Base-by-base conservation (phyloP, 208 protist species). In the Wallacemonas sp. region DNA sequence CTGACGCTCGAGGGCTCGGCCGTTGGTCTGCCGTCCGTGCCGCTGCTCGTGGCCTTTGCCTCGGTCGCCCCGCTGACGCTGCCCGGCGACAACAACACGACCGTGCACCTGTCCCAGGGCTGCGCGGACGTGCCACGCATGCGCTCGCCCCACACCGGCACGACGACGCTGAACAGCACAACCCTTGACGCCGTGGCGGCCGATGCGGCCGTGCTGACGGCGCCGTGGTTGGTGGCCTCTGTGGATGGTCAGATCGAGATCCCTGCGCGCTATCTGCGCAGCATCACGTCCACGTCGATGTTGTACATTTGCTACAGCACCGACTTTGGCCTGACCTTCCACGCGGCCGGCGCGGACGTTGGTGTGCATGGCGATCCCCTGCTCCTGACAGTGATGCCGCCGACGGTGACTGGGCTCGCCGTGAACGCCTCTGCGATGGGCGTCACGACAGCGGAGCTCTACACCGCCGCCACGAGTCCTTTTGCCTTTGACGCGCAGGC, bases 271-370 rank as follows among this genome's bases (percentile, higher is more conserved):
- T 79, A 79, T 61, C 55, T 83, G 29, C 46, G 31, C 32, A 26
- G 63, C 28, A 36, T 77, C 33, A 74, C 74, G 18, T 66, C 79
- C 55, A 5, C 32, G 14, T 39, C 61, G 23, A 10, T 48, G 14
- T 32, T 38, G 20, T 82, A 81, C 42, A 29, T 89, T 26, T 92
- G 86, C 62, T 89, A 81, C 79, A 92, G 86, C 64, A 57, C 88
- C 1, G 72, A 92, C 63, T 61, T 61, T 28, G 86, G 86, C 8
- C 61, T 89, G 14, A 80, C 57, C 52, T 92, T 86, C 65, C 61
- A 68, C 33, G 36, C 45, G 20, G 62, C 33, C 14, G 48, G 48
- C 32, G 46, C 29, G 22, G 62, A 36, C 7, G 65, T 61, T 4
- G 48, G 46, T 39, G 2, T 42, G 52, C 5, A 18, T 29, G 31